Percentiles rank a stretch among this genome's conserved stretches.
These are phyloP conservation scores for Wickerhamia fluorescens DNA, from an alignment of 805 yeast species.

Conservation along the genomic window DNA sequence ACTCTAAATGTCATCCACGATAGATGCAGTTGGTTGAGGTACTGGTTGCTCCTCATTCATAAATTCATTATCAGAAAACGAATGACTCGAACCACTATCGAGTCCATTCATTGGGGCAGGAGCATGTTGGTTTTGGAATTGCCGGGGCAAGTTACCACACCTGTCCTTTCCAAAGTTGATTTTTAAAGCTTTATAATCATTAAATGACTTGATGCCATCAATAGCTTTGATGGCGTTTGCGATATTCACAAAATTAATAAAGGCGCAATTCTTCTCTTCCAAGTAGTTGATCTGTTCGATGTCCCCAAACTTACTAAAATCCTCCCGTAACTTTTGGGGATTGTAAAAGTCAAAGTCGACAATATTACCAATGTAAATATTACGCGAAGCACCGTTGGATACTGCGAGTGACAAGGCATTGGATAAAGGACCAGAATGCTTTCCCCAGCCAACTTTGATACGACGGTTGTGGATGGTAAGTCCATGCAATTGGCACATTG, in stretches of 20 bases:
- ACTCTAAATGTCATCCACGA: slow-evolving; percentile 1
- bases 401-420: slow-evolving; percentile 85
- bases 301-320: slow-evolving; percentile 81
- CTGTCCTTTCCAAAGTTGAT: slow-evolving; percentile 50
- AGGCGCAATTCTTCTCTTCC: slow-evolving; percentile 80
- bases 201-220: slow-evolving; percentile 77
- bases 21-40: slow-evolving; percentile 3
- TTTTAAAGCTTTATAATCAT: slow-evolving; percentile 57
- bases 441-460: slow-evolving; percentile 96
- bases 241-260: slow-evolving; percentile 85
- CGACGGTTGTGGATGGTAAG: slow-evolving; percentile 77
- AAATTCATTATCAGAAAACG: slow-evolving; percentile 18
- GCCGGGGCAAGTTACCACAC: slow-evolving; percentile 91
- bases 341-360: slow-evolving; percentile 43
- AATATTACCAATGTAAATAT: slow-evolving; percentile 78
- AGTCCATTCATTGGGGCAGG: slow-evolving; percentile 6
- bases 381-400: slow-evolving; percentile 89
- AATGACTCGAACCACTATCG: slow-evolving; percentile 11
- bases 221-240: slow-evolving; percentile 88
- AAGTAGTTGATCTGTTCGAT: slow-evolving; percentile 91
- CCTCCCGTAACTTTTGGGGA: slow-evolving; percentile 56
- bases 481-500: slow-evolving; percentile 88
- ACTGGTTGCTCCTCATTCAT: slow-evolving; percentile 13
- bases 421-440: slow-evolving; percentile 87
- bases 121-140: slow-evolving; percentile 36